These are phyloP conservation scores for Trifolium pratense DNA, from an alignment of 306 rosid species.

Conservation along the genomic window DNA sequence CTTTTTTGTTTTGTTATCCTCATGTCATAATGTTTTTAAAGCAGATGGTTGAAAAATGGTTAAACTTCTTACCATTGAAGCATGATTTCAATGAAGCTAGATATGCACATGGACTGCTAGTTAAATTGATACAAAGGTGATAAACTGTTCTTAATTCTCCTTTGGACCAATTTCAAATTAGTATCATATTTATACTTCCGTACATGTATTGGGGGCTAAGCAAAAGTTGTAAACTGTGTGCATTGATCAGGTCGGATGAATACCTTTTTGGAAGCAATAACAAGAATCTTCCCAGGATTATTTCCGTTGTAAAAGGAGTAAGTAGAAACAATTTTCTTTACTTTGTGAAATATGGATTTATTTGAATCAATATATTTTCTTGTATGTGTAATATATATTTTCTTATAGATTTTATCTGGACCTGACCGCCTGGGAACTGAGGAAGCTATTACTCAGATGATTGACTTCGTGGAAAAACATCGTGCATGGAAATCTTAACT, in stretches of 20 bases:
- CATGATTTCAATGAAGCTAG: conserved; percentile 20
- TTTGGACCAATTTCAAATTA: conserved; percentile 1
- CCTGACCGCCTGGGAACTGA: conserved; percentile 26
- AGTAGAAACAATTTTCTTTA: background rate
- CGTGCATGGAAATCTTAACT: background rate
- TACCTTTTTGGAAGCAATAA: no score
- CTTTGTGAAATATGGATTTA: background rate
- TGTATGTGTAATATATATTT: background rate
- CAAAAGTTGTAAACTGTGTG: conserved; percentile 8
- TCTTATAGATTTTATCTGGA: conserved; percentile 33
- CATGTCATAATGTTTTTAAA: conserved; percentile 1
- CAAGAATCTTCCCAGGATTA: conserved; percentile 19
- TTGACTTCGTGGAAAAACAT: background rate
- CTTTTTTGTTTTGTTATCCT: background rate
- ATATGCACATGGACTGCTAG: conserved; percentile 31
- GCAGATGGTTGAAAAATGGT: conserved; percentile 41
- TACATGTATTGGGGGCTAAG: conserved; percentile 15
- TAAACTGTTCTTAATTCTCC: background rate
- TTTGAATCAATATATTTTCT: background rate
- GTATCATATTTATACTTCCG: background rate
- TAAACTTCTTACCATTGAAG: conserved; percentile 35
- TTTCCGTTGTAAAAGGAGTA: conserved; percentile 16
- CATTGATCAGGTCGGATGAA: no score
- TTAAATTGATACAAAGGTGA: conserved; percentile 37
- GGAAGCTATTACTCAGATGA: conserved; percentile 24